These are phyloP conservation scores for Chaetomium tenue DNA, from an alignment of 495 filamentous ascomycete genomes.

Conservation along the genomic window DNA sequence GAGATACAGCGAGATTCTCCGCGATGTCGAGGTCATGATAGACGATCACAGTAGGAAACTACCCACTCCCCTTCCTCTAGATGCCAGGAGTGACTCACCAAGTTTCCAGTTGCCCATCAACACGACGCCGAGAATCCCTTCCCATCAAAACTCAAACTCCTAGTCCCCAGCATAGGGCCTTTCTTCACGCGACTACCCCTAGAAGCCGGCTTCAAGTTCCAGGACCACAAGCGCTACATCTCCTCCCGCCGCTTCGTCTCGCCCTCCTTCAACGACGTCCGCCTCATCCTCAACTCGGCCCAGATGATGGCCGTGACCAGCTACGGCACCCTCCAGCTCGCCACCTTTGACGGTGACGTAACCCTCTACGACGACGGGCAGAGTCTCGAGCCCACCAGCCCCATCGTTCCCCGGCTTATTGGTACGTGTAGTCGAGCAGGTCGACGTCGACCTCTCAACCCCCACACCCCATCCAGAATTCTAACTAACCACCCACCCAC, in stretches of 20 bases:
- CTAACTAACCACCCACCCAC: neutral
- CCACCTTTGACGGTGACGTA: slow-evolving; percentile 97
- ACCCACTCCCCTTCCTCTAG: neutral
- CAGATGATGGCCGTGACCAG: slow-evolving; percentile 82
- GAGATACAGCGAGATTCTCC: slow-evolving; percentile 92
- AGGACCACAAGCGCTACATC: slow-evolving; percentile 81
- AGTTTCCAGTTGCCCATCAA: slow-evolving; percentile 64
- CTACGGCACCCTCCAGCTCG: slow-evolving; percentile 67
- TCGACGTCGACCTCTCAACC: too few relatives aligned
- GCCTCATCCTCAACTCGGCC: slow-evolving; percentile 88
- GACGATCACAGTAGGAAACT: slow-evolving; percentile 89
- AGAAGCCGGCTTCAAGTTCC: slow-evolving; percentile 85
- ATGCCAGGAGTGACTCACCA: slow-evolving; percentile 10
- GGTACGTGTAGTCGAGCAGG: too few relatives aligned
- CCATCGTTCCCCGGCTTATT: slow-evolving; percentile 76
- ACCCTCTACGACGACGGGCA: slow-evolving; percentile 94
- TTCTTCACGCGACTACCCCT: slow-evolving; percentile 90
- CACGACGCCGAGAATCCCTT: slow-evolving; percentile 52
- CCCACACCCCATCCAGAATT: too few relatives aligned
- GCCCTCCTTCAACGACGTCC: slow-evolving; percentile 96
- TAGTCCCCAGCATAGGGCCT: slow-evolving; percentile 82
- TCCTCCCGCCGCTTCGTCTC: slow-evolving; percentile 90
- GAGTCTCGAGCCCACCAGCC: slow-evolving; percentile 67
- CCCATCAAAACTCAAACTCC: slow-evolving; percentile 86
- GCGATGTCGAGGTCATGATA: slow-evolving; percentile 87